Evolutionary conservation across 805 yeast species (phyloP), one percentile per base, ranked within the genome.

Genomic region (Ogataea allantospora): DNA sequence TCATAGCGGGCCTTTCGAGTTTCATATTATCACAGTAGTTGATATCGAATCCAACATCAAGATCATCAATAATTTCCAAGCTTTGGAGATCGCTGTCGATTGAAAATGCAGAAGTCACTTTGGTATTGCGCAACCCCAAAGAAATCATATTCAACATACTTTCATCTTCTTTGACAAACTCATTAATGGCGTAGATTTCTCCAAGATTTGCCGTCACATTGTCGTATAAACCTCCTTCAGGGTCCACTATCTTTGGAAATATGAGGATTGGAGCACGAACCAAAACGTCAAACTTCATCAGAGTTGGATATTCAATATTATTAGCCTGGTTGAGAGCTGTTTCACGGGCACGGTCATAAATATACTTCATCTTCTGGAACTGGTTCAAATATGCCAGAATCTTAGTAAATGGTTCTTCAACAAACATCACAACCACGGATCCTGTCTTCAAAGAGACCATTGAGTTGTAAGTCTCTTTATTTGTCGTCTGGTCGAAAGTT

Each of bases 321-420:
- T 46, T 77, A 0, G 93, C 93, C 57, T 86, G 95, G 48, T 83
- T 77, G 48, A 88, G 75, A 0, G 98, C 96, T 8, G 88, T 86
- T 52, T 83, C 87, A 41, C 98, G 74, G 0, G 98, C 95, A 14
- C 75, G 67, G 53, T 93, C 99, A 59, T 85, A 95, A n/a, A 89
- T 70, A 4, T 75, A 77, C 60, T 93, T 93, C 95, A 91, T 87
- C 49, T 75, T 75, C 42, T 78, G 82, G 53, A 95, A 85, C 49
- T 83, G 83, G 47, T 77, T 77, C 51, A 88, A 65, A 51, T 78
- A 91, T 8, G 73, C 68, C 20, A 83, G 53, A 8, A 95, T 73
- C 47, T 80, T 74, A 22, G 79, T 71, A 41, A 88, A 71, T 0
- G 97, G 83, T 42, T 79, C 83, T 51, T 91, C 96, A 13, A 88